These are phyloP conservation scores for Aphanoascus verrucosus DNA, from an alignment of 2,329 filamentous ascomycete genomes.

Conservation along the genomic window DNA sequence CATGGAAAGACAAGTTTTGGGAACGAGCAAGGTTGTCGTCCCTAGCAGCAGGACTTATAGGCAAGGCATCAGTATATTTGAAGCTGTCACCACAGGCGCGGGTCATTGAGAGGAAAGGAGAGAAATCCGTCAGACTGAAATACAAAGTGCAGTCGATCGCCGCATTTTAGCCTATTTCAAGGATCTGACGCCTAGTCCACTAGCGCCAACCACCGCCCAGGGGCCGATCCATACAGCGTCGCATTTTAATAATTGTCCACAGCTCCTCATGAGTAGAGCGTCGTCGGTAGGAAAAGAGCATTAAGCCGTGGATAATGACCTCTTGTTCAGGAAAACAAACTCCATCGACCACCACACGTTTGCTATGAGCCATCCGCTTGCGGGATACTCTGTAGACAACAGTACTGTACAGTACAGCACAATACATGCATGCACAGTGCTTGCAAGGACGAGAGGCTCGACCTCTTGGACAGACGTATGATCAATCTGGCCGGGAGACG, in stretches of 20 bases:
- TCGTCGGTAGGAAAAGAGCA: no score
- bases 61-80: not conserved
- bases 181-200: not conserved
- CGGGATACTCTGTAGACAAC: no score
- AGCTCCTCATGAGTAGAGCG: not conserved
- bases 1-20: not conserved
- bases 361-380: no score
- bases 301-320: no score
- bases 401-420: no score
- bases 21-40: not conserved
- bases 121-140: not conserved
- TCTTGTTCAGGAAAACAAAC: no score
- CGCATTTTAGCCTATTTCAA: not conserved
- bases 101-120: not conserved
- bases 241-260: not conserved
- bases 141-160: not conserved
- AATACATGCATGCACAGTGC: no score
- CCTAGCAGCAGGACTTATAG: not conserved
- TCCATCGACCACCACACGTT: no score
- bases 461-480: no score
- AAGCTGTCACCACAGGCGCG: not conserved
- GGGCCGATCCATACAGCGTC: not conserved
- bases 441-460: no score
- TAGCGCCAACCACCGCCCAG: not conserved
- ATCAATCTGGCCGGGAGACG: no score